These are phyloP conservation scores for Podaxis carcinomalis DNA, from an alignment of 768 basidiomycete species.

Conservation along the genomic window DNA sequence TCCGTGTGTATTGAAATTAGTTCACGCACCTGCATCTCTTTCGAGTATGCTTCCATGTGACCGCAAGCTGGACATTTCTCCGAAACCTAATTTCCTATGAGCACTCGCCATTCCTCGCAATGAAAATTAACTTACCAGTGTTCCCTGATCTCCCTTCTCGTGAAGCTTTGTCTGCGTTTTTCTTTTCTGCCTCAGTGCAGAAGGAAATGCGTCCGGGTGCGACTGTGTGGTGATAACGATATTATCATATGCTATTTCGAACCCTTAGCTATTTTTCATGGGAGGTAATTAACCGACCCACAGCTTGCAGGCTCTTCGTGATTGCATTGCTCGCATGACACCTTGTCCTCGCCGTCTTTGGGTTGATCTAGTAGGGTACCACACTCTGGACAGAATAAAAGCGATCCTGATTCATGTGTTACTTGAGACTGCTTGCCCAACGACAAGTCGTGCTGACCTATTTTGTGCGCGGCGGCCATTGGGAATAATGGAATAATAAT, in stretches of 20 bases:
- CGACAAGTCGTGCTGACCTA: constrained; percentile 26
- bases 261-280: neutral
- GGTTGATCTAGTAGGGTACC: constrained; percentile 88
- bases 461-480: constrained; percentile 25
- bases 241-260: constrained; percentile 78
- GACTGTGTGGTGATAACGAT: constrained; percentile 86
- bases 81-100: constrained; percentile 51
- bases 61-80: constrained; percentile 90
- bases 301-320: constrained; percentile 86
- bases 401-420: constrained; percentile 54
- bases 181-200: constrained; percentile 77
- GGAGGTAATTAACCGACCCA: constrained; percentile 36
- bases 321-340: constrained; percentile 86
- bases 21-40: constrained; percentile 74
- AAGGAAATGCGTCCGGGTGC: constrained; percentile 93
- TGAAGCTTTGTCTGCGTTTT: constrained; percentile 86
- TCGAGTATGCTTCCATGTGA: constrained; percentile 80
- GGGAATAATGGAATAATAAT: too few species aligned
- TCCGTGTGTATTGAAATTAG: neutral
- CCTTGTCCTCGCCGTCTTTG: constrained; percentile 62
- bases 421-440: neutral
- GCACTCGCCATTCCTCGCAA: neutral
- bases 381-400: constrained; percentile 92
- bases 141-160: constrained; percentile 64
- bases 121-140: constrained; percentile 30